phyloP scores from a whole-genome alignment of 2,329 filamentous ascomycete species.

The Clarireedia monteithiana region DNA sequence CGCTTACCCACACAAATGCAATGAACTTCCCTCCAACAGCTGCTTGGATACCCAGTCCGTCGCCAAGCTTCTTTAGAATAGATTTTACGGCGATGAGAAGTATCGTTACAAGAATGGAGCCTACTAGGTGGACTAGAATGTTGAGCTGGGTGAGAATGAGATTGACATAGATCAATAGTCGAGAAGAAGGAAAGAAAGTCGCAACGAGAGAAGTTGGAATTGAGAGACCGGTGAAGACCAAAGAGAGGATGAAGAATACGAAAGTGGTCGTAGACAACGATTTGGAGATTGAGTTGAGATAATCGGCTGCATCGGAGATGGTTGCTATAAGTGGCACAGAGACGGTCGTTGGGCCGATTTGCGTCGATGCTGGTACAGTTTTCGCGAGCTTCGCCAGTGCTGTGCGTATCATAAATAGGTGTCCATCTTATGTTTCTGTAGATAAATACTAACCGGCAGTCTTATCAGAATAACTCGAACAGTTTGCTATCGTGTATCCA shows the following conservation, averaged over 20 bases:
- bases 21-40: background rate
- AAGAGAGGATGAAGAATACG: background rate
- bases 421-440: background rate
- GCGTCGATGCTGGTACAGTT: background rate
- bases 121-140: background rate
- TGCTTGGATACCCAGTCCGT: background rate
- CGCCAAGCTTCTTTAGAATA: background rate
- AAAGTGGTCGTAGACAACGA: background rate
- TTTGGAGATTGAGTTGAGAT: background rate
- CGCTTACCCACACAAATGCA: background rate
- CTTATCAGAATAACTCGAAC: background rate
- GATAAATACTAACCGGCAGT: background rate
- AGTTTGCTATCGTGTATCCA: background rate
- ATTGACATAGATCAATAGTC: background rate
- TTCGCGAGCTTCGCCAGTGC: background rate
- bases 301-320: background rate
- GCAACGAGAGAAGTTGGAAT: background rate
- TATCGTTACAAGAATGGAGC: background rate
- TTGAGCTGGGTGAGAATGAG: background rate
- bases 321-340: background rate
- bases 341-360: background rate
- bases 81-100: background rate
- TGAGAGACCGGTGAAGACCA: background rate
- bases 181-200: background rate
- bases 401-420: background rate